These are phyloP conservation scores for Verticillium dahliae DNA, from an alignment of 2,329 filamentous ascomycete species.

Conservation along the genomic window DNA sequence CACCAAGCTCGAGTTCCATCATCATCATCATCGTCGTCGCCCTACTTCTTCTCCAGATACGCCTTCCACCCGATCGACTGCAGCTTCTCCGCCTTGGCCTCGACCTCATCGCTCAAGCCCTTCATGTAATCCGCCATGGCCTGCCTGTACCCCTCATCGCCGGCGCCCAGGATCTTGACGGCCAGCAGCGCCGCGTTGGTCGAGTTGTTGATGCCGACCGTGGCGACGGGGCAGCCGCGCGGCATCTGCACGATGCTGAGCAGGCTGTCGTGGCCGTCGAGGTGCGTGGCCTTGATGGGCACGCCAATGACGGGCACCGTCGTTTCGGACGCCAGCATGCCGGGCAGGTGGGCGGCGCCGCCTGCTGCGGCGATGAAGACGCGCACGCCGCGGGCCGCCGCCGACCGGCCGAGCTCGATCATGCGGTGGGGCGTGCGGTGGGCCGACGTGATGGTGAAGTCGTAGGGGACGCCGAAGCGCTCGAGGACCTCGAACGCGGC, in stretches of 20 bases:
- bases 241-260: slow-evolving; percentile 76
- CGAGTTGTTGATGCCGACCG: slow-evolving; percentile 74
- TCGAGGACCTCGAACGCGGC: slow-evolving; percentile 60
- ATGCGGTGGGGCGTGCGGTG: slow-evolving; percentile 69
- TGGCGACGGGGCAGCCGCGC: slow-evolving; percentile 65
- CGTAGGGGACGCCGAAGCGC: slow-evolving; percentile 66
- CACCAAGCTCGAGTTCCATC: too few relatives aligned
- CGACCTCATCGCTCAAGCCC: slow-evolving; percentile 57
- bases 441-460: slow-evolving; percentile 71
- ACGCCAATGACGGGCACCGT: slow-evolving; percentile 71
- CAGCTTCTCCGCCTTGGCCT: slow-evolving; percentile 53
- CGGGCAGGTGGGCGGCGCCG: slow-evolving; percentile 66
- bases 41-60: slow-evolving; percentile 35
- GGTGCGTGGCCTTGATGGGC: slow-evolving; percentile 65
- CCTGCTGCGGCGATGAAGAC: slow-evolving; percentile 73
- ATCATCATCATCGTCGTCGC: neutral
- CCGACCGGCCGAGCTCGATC: slow-evolving; percentile 58
- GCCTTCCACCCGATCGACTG: slow-evolving; percentile 47
- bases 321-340: slow-evolving; percentile 69
- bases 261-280: slow-evolving; percentile 67
- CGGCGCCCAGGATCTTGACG: slow-evolving; percentile 57
- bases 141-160: slow-evolving; percentile 46
- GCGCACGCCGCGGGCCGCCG: slow-evolving; percentile 59
- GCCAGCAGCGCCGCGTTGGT: slow-evolving; percentile 72
- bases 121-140: slow-evolving; percentile 56